Percentiles rank a stretch among this genome's conserved stretches.
Evolutionary conservation across 164 flowering plant genomes (phyloP).

Genomic region (Dillenia turbinata): DNA sequence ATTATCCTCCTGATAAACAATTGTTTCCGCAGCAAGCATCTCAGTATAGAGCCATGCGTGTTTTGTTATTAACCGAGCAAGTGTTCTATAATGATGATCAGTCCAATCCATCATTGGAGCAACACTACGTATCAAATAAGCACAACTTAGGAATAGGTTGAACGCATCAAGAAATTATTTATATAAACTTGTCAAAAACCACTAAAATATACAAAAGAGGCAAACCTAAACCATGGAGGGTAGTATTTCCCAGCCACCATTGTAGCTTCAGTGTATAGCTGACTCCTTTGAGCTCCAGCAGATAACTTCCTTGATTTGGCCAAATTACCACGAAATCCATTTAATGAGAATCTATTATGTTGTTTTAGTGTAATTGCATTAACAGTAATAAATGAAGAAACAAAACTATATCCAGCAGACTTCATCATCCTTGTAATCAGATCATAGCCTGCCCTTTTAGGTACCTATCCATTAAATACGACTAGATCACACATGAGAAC

Average conservation of each 20-base stretch:
- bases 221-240: constrained; percentile 85
- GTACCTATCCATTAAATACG: constrained; percentile 34
- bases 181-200: neutral
- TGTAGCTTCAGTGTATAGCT: constrained; percentile 17
- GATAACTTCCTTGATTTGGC: constrained; percentile 22
- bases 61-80: constrained; percentile 85
- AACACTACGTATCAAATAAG: constrained; percentile 43
- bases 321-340: constrained; percentile 13
- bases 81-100: constrained; percentile 79
- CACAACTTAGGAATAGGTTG: neutral
- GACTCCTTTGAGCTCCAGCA: constrained; percentile 18
- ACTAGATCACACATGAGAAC: neutral
- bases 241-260: constrained; percentile 43
- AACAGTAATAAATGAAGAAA: constrained; percentile 46
- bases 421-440: constrained; percentile 43
- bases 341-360: constrained; percentile 31
- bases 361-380: constrained; percentile 31
- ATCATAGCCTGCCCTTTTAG: constrained; percentile 26
- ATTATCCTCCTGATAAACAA: constrained; percentile 75
- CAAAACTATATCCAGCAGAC: constrained; percentile 42
- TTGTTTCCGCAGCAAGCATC: constrained; percentile 96
- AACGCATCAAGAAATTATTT: too few relatives aligned
- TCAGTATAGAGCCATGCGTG: constrained; percentile 97
- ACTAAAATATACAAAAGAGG: neutral
- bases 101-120: constrained; percentile 99